Conservation (phyloP, 2,329 filamentous ascomycete genomes). For the Cladosporium halotolerans region DNA sequence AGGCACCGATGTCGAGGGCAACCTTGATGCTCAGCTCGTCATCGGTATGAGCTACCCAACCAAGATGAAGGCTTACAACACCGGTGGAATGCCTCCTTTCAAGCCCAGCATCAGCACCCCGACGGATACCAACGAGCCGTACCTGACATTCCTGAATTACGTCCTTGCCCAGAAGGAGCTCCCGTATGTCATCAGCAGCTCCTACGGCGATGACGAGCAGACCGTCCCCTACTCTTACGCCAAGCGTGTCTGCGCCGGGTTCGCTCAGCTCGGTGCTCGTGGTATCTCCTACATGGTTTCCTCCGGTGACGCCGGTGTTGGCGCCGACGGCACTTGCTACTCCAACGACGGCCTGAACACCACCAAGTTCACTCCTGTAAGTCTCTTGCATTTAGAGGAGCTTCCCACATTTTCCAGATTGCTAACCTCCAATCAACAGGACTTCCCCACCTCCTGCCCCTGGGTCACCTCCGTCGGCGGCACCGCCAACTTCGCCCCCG, state of each 20-base stretch:
- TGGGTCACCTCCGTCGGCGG: constrained; percentile 45
- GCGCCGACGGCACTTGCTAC: constrained; percentile 39
- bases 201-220: constrained; percentile 63
- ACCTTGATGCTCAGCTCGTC: constrained; percentile 59
- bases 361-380: constrained; percentile 36
- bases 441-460: constrained; percentile 42
- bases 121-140: constrained; percentile 60
- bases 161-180: constrained; percentile 50
- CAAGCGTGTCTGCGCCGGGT: constrained; percentile 55
- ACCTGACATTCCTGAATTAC: constrained; percentile 57
- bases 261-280: constrained; percentile 58
- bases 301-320: constrained; percentile 57
- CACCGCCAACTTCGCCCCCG: constrained; percentile 37
- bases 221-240: constrained; percentile 56
- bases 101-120: constrained; percentile 42
- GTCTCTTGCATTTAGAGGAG: background rate
- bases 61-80: constrained; percentile 53
- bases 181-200: constrained; percentile 58
- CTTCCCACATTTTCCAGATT: background rate
- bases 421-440: constrained; percentile 10
- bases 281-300: constrained; percentile 61
- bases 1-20: constrained; percentile 49
- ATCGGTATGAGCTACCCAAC: constrained; percentile 50
- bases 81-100: constrained; percentile 51
- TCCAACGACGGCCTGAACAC: constrained; percentile 42